These are phyloP conservation scores for Mycena chlorophos DNA, from an alignment of 768 basidiomycete genomes.

Conservation along the genomic window DNA sequence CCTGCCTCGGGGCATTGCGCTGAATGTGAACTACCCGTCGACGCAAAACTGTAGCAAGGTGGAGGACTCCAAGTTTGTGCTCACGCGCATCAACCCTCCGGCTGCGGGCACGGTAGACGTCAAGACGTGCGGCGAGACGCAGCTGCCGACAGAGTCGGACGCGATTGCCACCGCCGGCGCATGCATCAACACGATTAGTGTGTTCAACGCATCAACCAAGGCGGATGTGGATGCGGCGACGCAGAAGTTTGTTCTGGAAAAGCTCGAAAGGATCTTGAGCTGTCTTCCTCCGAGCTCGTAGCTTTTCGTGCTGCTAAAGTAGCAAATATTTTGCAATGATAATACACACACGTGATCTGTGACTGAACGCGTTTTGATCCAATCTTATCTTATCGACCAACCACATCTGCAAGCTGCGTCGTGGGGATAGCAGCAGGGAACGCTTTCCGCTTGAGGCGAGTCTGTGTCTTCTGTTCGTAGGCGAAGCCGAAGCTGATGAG, in stretches of 20 bases:
- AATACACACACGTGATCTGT: background rate
- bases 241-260: constrained; percentile 29
- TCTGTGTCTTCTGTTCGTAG: constrained; percentile 63
- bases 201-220: constrained; percentile 32
- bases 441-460: constrained; percentile 48
- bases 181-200: constrained; percentile 33
- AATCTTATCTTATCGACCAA: no score
- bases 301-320: no score
- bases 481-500: constrained; percentile 61
- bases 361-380: constrained; percentile 6
- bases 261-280: constrained; percentile 21
- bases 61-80: constrained; percentile 31
- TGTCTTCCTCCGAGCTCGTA: no score
- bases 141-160: constrained; percentile 32
- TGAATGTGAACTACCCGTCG: constrained; percentile 40
- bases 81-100: constrained; percentile 31
- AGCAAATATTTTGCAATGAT: no score
- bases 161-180: constrained; percentile 24
- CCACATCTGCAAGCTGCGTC: constrained; percentile 44
- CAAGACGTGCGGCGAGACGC: constrained; percentile 30
- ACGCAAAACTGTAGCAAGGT: constrained; percentile 28
- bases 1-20: constrained; percentile 31
- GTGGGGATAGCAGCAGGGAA: constrained; percentile 54
- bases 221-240: constrained; percentile 32
- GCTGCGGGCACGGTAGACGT: constrained; percentile 29